These are phyloP conservation scores for Mycosphaerella arachidis DNA, from an alignment of 2,329 filamentous ascomycete species.

Conservation along the genomic window DNA sequence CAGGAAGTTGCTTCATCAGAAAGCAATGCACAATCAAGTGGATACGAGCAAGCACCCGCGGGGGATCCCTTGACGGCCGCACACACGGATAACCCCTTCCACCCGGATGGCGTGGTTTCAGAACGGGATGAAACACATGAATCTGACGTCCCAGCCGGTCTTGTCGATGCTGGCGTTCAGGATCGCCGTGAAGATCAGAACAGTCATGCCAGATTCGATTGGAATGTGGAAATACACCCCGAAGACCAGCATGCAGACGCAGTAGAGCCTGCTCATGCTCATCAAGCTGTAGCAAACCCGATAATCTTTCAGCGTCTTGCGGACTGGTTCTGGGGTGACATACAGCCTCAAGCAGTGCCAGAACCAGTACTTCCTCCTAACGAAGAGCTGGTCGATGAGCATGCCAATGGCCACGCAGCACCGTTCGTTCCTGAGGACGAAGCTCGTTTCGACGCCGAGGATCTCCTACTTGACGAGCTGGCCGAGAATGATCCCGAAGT, in stretches of 20 bases:
- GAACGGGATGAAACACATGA: background rate
- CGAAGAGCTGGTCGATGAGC: slow-evolving; percentile 58
- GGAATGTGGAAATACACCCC: background rate
- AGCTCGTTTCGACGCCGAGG: slow-evolving; percentile 32
- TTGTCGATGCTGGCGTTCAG: background rate
- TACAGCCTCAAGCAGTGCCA: slow-evolving; percentile 25
- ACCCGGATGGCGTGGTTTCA: slow-evolving; percentile 13
- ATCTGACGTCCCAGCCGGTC: background rate
- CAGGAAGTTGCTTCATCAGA: background rate
- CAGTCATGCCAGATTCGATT: background rate
- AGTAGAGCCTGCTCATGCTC: background rate
- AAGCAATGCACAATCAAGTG: background rate
- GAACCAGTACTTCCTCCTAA: slow-evolving; percentile 43
- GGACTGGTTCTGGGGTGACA: slow-evolving; percentile 49
- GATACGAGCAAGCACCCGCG: background rate
- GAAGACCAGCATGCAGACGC: background rate
- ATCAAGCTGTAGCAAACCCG: background rate
- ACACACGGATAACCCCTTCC: slow-evolving; percentile 13
- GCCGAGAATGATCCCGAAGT: slow-evolving; percentile 48
- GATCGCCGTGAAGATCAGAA: background rate
- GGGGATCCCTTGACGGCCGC: background rate
- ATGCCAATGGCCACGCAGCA: slow-evolving; percentile 56
- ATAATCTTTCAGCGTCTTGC: slow-evolving; percentile 31
- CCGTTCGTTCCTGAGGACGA: slow-evolving; percentile 50
- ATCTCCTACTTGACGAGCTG: slow-evolving; percentile 8